phyloP scores from a whole-genome alignment of 192 early-diverging fungal species.

The Dimargaris cristalligena region DNA sequence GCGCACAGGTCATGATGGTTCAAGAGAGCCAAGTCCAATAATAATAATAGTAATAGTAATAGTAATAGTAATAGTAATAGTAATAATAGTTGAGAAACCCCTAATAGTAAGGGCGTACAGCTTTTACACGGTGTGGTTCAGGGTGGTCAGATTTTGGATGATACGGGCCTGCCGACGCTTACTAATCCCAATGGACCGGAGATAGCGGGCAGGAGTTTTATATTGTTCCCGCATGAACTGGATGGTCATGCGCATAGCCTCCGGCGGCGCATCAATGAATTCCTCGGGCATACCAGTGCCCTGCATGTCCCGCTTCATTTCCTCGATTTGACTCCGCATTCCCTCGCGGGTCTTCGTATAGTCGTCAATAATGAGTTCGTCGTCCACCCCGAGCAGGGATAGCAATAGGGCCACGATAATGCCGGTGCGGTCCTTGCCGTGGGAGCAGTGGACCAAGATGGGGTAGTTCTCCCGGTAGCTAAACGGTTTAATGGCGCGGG shows the following conservation, averaged over 20 bases:
- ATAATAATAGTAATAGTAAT: no score
- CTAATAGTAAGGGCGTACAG: no score
- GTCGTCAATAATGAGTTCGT: constrained; percentile 34
- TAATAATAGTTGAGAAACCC: no score
- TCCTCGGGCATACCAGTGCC: constrained; percentile 29
- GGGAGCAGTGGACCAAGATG: constrained; percentile 44
- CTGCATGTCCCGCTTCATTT: constrained; percentile 32
- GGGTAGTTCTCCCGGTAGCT: constrained; percentile 32
- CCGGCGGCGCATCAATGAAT: constrained; percentile 29
- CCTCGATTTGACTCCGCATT: constrained; percentile 22
- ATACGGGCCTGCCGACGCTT: neutral
- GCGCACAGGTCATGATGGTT: no score
- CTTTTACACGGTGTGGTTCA: no score
- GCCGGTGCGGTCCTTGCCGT: constrained; percentile 51
- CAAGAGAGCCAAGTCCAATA: no score
- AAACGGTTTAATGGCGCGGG: constrained; percentile 29
- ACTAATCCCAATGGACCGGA: neutral
- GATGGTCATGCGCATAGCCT: constrained; percentile 26
- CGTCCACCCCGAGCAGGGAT: constrained; percentile 31
- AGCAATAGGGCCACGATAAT: constrained; percentile 36
- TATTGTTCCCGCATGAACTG: constrained; percentile 20
- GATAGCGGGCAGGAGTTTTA: constrained; percentile 12
- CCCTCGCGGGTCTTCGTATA: constrained; percentile 31
- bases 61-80: no score
- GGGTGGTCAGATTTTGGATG: neutral